These are phyloP conservation scores for Termitomyces sp. DNA, from an alignment of 768 basidiomycete genomes.

Conservation along the genomic window DNA sequence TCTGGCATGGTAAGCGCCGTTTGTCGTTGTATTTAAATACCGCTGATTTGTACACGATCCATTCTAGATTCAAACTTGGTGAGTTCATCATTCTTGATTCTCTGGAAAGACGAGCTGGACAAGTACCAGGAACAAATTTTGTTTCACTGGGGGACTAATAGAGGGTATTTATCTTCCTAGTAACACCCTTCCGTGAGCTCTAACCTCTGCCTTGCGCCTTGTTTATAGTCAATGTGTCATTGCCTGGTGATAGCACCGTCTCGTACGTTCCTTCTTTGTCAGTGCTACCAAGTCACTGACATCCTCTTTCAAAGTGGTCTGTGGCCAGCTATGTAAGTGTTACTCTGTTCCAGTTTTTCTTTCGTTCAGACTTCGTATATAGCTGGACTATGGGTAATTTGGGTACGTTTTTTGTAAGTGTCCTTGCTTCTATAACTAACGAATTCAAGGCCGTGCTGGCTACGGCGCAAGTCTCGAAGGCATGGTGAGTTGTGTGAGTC, in stretches of 20 bases:
- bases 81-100: not conserved
- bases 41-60: constrained; percentile 11
- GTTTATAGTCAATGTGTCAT: constrained; percentile 21
- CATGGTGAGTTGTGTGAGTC: constrained; percentile 35
- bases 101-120: not conserved
- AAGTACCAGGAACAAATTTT: constrained; percentile 48
- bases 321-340: constrained; percentile 35
- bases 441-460: constrained; percentile 51
- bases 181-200: not conserved
- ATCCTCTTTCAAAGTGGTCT: constrained; percentile 21
- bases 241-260: constrained; percentile 26
- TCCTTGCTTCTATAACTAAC: constrained; percentile 18
- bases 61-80: constrained; percentile 14
- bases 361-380: not conserved
- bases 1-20: constrained; percentile 39
- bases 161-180: constrained; percentile 28
- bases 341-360: not conserved
- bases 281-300: not conserved
- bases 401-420: constrained; percentile 20
- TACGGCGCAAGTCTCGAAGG: constrained; percentile 67
- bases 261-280: constrained; percentile 19
- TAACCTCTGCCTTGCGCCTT: not conserved
- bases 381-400: constrained; percentile 49
- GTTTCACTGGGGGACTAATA: constrained; percentile 75
- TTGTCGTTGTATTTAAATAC: not conserved